These are phyloP conservation scores for Acer saccharum DNA, from an alignment of 345 rosid genomes.

Conservation along the genomic window DNA sequence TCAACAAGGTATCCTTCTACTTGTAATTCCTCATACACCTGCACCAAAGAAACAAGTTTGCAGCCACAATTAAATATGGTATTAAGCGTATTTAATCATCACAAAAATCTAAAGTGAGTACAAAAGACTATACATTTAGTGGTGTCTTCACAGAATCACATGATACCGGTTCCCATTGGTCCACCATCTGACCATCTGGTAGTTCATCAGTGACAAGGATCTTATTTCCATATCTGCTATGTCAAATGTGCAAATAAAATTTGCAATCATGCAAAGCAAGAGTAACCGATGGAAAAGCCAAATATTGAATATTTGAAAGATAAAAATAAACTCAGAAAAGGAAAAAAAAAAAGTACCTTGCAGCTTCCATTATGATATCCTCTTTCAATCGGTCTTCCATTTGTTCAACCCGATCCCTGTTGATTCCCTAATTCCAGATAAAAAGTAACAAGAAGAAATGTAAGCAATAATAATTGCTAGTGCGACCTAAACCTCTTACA, in stretches of 20 bases:
- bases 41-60: slow-evolving; percentile 28
- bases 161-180: slow-evolving; percentile 96
- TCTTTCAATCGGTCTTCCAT: slow-evolving; percentile 94
- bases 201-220: slow-evolving; percentile 99
- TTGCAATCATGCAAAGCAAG: slow-evolving; percentile 20
- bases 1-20: slow-evolving; percentile 81
- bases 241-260: slow-evolving; percentile 29
- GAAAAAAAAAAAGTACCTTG: slow-evolving; percentile 49
- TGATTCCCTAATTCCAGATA: slow-evolving; percentile 69
- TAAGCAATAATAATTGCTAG: neutral
- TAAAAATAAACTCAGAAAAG: slow-evolving; percentile 9
- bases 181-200: slow-evolving; percentile 98
- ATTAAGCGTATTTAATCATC: slow-evolving; percentile 12
- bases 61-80: slow-evolving; percentile 20
- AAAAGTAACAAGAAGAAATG: slow-evolving; percentile 15
- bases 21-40: slow-evolving; percentile 91
- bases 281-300: slow-evolving; percentile 11
- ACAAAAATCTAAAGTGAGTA: slow-evolving; percentile 20
- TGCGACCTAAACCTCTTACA: neutral
- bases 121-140: slow-evolving; percentile 56
- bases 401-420: slow-evolving; percentile 87
- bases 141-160: slow-evolving; percentile 89
- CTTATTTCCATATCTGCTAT: slow-evolving; percentile 89
- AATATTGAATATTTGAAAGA: neutral
- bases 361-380: slow-evolving; percentile 88